Percentiles rank a stretch among this genome's conserved stretches.
phyloP scores from a whole-genome alignment of 2,329 filamentous ascomycete species.

The Salinomyces thailandicus region DNA sequence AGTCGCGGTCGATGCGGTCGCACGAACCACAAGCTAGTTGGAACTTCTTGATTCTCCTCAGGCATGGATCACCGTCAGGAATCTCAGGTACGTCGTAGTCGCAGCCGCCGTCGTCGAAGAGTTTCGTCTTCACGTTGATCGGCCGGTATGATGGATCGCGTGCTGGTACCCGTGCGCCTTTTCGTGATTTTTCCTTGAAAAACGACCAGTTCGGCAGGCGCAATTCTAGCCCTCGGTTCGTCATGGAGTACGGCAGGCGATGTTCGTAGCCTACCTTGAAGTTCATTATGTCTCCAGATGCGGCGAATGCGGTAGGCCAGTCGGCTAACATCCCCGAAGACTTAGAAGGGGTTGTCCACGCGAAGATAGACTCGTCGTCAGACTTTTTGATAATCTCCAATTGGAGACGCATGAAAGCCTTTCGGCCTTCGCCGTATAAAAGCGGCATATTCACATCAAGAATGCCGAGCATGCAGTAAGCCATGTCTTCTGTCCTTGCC shows the following conservation, averaged over 20 bases:
- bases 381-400: slow-evolving; percentile 6
- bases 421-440: slow-evolving; percentile 28
- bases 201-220: background rate
- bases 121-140: no score
- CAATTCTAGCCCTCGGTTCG: background rate
- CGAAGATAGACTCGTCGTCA: slow-evolving; percentile 2
- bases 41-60: no score
- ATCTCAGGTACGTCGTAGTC: no score
- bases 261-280: background rate
- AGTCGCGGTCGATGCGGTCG: no score
- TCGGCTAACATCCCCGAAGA: background rate
- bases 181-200: no score
- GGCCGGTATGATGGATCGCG: no score
- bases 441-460: slow-evolving; percentile 37
- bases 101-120: no score
- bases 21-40: no score
- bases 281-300: background rate
- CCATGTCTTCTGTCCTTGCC: slow-evolving; percentile 20
- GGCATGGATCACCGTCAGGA: no score
- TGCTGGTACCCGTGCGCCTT: no score
- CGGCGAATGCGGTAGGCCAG: background rate
- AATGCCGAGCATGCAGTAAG: slow-evolving; percentile 17
- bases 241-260: background rate
- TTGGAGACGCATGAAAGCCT: slow-evolving; percentile 8
- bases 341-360: background rate